Percentiles rank a stretch among this genome's conserved stretches.
Conservation (phyloP, 2,329 filamentous ascomycete genomes). For the Fusarium sublunatum region DNA sequence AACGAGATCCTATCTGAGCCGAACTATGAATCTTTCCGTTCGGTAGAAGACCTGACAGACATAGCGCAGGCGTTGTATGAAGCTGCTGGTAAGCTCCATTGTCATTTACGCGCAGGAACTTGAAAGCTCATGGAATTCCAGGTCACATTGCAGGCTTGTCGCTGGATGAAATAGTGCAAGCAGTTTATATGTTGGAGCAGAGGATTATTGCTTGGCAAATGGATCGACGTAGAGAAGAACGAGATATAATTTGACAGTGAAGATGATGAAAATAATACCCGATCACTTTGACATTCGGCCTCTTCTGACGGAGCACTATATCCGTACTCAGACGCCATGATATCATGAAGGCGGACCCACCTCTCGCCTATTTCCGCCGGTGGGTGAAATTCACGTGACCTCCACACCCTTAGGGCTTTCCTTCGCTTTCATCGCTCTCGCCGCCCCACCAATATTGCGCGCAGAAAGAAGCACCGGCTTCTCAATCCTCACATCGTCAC, state of each 20-base stretch:
- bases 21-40: constrained; percentile 49
- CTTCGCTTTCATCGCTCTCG: constrained; percentile 44
- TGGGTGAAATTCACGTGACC: constrained; percentile 45
- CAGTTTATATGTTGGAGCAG: constrained; percentile 55
- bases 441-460: constrained; percentile 59
- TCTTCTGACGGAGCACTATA: background rate
- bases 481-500: constrained; percentile 57
- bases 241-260: background rate
- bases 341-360: constrained; percentile 25
- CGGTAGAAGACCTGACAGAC: constrained; percentile 48
- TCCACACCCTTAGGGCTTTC: constrained; percentile 53
- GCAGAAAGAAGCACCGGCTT: constrained; percentile 49
- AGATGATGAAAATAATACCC: background rate
- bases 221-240: constrained; percentile 6
- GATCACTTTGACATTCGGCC: constrained; percentile 1
- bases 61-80: constrained; percentile 49
- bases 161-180: constrained; percentile 49
- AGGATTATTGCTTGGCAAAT: constrained; percentile 52
- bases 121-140: constrained; percentile 32
- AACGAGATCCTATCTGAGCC: constrained; percentile 7
- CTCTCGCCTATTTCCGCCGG: background rate
- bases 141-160: constrained; percentile 51
- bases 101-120: background rate
- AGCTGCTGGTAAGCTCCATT: constrained; percentile 47
- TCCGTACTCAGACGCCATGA: constrained; percentile 11